Conservation (phyloP, 495 filamentous ascomycete species). For the Hypoxylon fragiforme region DNA sequence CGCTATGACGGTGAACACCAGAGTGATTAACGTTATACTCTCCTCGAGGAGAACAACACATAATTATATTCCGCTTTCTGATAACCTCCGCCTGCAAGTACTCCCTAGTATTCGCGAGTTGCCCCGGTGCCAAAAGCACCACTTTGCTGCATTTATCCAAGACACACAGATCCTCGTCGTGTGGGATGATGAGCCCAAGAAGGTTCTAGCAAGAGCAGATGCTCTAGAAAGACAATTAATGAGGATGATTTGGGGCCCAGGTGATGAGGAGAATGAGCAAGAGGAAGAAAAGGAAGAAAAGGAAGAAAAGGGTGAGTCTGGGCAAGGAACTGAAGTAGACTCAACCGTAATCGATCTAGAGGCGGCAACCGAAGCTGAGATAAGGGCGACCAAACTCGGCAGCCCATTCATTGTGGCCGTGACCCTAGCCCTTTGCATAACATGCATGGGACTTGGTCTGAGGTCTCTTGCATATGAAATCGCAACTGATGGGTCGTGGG, state of each 20-base stretch:
- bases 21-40: slow-evolving; percentile 60
- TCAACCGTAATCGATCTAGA: slow-evolving; percentile 44
- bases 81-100: slow-evolving; percentile 63
- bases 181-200: slow-evolving; percentile 68
- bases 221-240: slow-evolving; percentile 57
- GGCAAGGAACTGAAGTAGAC: slow-evolving; percentile 39
- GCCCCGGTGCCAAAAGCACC: slow-evolving; percentile 62
- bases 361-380: slow-evolving; percentile 39
- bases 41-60: slow-evolving; percentile 42
- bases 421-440: slow-evolving; percentile 55
- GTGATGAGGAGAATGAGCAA: slow-evolving; percentile 43
- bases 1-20: slow-evolving; percentile 62
- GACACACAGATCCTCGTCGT: slow-evolving; percentile 60
- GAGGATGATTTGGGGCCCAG: slow-evolving; percentile 56
- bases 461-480: slow-evolving; percentile 57
- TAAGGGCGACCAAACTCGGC: slow-evolving; percentile 51
- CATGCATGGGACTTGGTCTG: slow-evolving; percentile 60
- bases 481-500: slow-evolving; percentile 51
- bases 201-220: slow-evolving; percentile 53
- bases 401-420: slow-evolving; percentile 54
- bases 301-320: slow-evolving; percentile 35
- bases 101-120: slow-evolving; percentile 58
- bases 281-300: slow-evolving; percentile 49
- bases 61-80: slow-evolving; percentile 57
- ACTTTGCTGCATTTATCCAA: slow-evolving; percentile 69